Percentiles rank a stretch among this genome's conserved stretches.
Conservation (phyloP, 148 eudicot species). For the Spergularia bocconei region DNA sequence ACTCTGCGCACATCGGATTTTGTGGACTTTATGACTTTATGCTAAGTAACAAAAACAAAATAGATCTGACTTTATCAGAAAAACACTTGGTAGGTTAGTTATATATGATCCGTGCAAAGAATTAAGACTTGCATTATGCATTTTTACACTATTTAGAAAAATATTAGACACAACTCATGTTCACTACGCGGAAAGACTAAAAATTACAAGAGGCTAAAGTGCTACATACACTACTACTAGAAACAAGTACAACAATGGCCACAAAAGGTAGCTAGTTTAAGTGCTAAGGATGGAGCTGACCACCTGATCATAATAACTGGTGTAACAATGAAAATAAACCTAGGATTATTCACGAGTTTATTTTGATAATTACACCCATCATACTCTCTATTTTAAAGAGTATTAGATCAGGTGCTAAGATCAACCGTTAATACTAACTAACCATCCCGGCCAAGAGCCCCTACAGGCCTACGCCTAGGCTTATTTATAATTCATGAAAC, state of each 20-base stretch:
- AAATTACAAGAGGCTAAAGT: background rate
- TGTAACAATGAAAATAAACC: slow-evolving; percentile 23
- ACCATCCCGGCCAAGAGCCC: background rate
- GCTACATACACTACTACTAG: background rate
- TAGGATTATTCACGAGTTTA: background rate
- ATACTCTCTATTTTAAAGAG: background rate
- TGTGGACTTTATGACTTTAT: no score
- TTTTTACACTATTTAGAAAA: no score
- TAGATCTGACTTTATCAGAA: no score
- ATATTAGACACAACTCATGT: no score
- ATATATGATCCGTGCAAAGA: no score
- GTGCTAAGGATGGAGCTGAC: background rate
- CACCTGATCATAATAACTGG: slow-evolving; percentile 1
- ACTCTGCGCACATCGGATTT: no score
- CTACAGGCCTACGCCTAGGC: background rate
- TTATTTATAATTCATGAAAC: no score
- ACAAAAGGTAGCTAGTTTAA: background rate
- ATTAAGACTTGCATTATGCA: no score
- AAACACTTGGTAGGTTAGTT: no score
- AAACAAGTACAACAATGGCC: background rate
- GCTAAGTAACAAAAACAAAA: no score
- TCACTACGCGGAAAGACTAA: background rate
- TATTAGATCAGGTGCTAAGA: slow-evolving; percentile 18
- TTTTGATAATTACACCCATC: slow-evolving; percentile 19
- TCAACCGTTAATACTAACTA: background rate